Evolutionary conservation across 2,329 filamentous ascomycete genomes (phyloP), one percentile per base, ranked within the genome.

Genomic region (Tolypocladium paradoxum): DNA sequence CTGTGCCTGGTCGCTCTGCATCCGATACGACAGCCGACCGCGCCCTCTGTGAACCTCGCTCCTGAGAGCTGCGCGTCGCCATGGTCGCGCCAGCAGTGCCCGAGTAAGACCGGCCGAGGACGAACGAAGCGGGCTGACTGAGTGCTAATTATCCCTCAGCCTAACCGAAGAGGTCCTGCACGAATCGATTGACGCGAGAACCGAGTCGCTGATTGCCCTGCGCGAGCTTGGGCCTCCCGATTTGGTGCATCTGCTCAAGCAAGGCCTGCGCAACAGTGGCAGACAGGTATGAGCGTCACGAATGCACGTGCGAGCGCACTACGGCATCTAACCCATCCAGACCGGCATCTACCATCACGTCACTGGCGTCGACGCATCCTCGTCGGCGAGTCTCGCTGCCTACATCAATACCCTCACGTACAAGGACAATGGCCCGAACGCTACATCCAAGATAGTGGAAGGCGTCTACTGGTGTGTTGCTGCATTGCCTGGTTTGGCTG

Each of bases 371-470:
- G 93, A 99, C 73, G 93, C 93, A 49, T 99, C 93, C 2, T 97
- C 93, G 7, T 97, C 93, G 11, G 93, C 93, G 55, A 97, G 92
- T 72, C 76, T 99, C 55, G 93, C 93, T 40, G 93, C 93, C 61
- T 99, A 99, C 72, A 95, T 99, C 73, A 99, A 97, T 71, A 97
- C 92, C 38, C 78, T 99, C 56, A 96, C 91, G 47, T 95, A 96
- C 72, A 87, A 87, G 58, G 88, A 92, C 52, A 83, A 86, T 58
- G 88, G 92, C 60, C 90, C 86, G 14, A 78, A 77, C 53, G 76
- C 77, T 56, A 70, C 68, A 40, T 82, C 88, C 66, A 97, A 96
- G 74, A 93, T 97, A 54, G 87, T 90, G 9, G 93, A 95, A 58
- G 93, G 93, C 6, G 78, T 96, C 38, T 97, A 96, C 73, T 97